Base-by-base conservation (phyloP, 176 grass and related monocot species). In the Carex scoparia region DNA sequence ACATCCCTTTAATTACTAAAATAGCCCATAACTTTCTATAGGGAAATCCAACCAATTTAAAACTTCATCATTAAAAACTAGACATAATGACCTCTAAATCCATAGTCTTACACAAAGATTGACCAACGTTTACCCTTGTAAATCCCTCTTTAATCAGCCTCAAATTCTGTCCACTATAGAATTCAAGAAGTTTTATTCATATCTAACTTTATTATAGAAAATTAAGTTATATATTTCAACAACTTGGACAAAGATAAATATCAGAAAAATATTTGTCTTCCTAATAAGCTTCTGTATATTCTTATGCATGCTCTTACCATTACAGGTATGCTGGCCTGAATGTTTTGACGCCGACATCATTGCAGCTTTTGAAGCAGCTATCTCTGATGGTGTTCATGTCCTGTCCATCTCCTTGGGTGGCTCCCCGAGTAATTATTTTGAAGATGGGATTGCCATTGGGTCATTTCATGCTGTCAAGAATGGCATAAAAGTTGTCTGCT, bases 301-400 rank as follows among this genome's bases (percentile, higher is more conserved):
- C 58, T 61, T 61, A 61, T 19, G 44, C 9, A 8, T 46, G 0
- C 44, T 46, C 6, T 46, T 46, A 46, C 44, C 44, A 46, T 1
- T 80, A 7, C 18, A 85, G 84, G 74, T 86, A 32, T 94, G 88
- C 84, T 94, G 87, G 90, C 81, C 84, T 44, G 85, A 86, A 61
- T 97, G 94, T 88, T 89, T 81, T 59, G 91, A 92, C 51, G 75
- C 88, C 10, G 94, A 94, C 86, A 68, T 94, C 2, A 53, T 97
- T 0, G 88, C 90, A 10, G 91, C 85, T 10, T 97, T 94, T 88
- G 91, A 94, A 10, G 84, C 91, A 10, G 91, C 94, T 80, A 97
- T 97, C 79, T 61, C 80, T 18, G 94, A 97, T n/a, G 94, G 94
- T 27, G 90, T 89, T 46, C 89, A 94, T 84, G 58, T 97, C 35